A percentile compares a stretch with the other conserved stretches of the same genome.
phyloP scores from a whole-genome alignment of 2,329 filamentous ascomycete species.

The Aspergillus felis region DNA sequence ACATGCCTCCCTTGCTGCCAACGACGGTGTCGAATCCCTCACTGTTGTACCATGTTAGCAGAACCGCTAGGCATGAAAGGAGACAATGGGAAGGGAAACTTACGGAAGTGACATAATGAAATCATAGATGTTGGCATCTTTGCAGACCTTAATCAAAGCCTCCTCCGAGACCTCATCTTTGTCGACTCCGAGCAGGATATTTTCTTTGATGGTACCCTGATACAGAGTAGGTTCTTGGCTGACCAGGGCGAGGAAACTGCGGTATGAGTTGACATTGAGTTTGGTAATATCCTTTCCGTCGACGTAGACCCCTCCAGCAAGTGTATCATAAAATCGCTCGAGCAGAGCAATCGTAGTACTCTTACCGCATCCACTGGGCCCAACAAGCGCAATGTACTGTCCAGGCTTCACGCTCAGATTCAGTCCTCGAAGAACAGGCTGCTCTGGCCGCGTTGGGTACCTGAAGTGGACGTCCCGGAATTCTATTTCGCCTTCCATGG shows the following conservation, averaged over 20 bases:
- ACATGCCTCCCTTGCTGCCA: conserved; percentile 77
- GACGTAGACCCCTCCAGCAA: conserved; percentile 73
- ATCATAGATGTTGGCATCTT: conserved; percentile 88
- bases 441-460: conserved; percentile 85
- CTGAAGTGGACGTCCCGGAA: conserved; percentile 92
- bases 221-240: conserved; percentile 94
- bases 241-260: conserved; percentile 78
- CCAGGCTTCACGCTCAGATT: conserved; percentile 51
- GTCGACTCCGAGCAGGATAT: conserved; percentile 75
- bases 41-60: conserved; percentile 25
- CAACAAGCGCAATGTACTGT: conserved; percentile 69
- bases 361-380: conserved; percentile 92
- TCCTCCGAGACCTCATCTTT: conserved; percentile 66
- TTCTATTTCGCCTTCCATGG: conserved; percentile 74
- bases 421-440: conserved; percentile 84
- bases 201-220: conserved; percentile 85
- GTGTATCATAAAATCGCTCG: conserved; percentile 91
- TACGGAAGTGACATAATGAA: conserved; percentile 79
- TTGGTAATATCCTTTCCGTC: conserved; percentile 78
- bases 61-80: neutral
- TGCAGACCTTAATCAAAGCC: conserved; percentile 72
- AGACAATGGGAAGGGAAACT: conserved; percentile 24
- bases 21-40: conserved; percentile 84
- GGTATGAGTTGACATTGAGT: conserved; percentile 82
- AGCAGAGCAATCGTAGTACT: conserved; percentile 87